Conservation (phyloP, 106 monocot genomes). For the Phalaenopsis equestris region DNA sequence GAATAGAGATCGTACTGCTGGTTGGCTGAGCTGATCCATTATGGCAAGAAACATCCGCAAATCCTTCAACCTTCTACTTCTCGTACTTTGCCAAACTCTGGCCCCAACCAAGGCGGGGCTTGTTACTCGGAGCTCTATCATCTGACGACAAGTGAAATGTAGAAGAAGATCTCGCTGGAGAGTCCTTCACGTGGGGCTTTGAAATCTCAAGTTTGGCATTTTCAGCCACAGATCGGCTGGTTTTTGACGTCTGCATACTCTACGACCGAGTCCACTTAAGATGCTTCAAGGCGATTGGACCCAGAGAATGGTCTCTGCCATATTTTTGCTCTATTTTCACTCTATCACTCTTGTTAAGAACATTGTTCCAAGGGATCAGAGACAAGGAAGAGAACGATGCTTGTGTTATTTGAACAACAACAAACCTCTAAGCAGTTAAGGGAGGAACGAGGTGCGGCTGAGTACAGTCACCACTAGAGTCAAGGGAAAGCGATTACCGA, state of each 20-base stretch:
- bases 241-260: conserved; percentile 26
- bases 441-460: conserved; percentile 15
- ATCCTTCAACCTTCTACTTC: conserved; percentile 71
- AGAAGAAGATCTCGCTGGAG: conserved; percentile 23
- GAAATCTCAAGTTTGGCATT: conserved; percentile 25
- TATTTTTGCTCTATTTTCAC: conserved; percentile 20
- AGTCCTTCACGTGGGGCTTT: conserved; percentile 33
- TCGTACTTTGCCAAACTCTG: conserved; percentile 92
- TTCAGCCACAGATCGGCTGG: conserved; percentile 21
- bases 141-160: conserved; percentile 25
- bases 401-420: conserved; percentile 28
- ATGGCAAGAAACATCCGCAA: conserved; percentile 22
- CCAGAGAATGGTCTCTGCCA: conserved; percentile 38
- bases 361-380: conserved; percentile 23
- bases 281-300: conserved; percentile 40
- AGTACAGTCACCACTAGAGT: conserved; percentile 16
- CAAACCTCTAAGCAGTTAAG: conserved; percentile 48
- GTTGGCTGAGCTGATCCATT: conserved; percentile 11
- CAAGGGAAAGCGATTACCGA: conserved; percentile 42
- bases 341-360: conserved; percentile 19
- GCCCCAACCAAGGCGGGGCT: conserved; percentile 88
- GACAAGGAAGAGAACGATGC: conserved; percentile 10
- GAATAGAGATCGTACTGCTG: conserved; percentile 11
- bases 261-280: conserved; percentile 50
- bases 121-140: conserved; percentile 59